Conservation (phyloP, 164 flowering plant species). For the Nymphaea thermarum region DNA sequence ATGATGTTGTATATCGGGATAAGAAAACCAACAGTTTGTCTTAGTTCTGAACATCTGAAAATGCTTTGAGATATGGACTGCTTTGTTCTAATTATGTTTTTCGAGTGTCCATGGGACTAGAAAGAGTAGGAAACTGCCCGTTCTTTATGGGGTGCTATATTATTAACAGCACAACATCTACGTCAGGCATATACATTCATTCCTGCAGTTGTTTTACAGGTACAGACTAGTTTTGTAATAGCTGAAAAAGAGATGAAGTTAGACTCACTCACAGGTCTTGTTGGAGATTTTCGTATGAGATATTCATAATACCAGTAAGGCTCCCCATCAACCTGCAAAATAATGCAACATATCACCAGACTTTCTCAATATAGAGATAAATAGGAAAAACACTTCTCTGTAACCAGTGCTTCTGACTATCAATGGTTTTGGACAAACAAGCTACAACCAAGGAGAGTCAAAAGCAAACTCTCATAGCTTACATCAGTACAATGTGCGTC, state of each 20-base stretch:
- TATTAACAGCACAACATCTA: too few species aligned
- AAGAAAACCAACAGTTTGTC: too few species aligned
- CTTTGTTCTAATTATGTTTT: too few species aligned
- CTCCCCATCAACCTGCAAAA: slow-evolving; percentile 68
- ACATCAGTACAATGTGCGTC: slow-evolving; percentile 66
- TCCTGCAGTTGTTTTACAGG: neutral
- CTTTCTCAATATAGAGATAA: neutral
- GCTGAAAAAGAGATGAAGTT: neutral
- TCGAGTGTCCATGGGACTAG: too few species aligned
- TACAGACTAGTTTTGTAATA: neutral
- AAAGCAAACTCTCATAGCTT: slow-evolving; percentile 10
- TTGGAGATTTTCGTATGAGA: slow-evolving; percentile 88
- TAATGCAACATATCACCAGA: neutral
- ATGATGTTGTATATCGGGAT: too few species aligned
- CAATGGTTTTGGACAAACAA: neutral
- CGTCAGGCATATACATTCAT: neutral
- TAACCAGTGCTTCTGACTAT: neutral
- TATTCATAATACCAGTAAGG: slow-evolving; percentile 90
- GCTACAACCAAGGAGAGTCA: neutral
- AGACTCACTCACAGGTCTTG: slow-evolving; percentile 40
- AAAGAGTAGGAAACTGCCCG: too few species aligned
- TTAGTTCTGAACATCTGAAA: too few species aligned
- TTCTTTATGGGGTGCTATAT: too few species aligned
- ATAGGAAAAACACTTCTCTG: neutral
- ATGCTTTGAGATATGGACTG: too few species aligned